Base-by-base conservation (phyloP, 345 rosid genomes). In the Carallia pectinifolia region DNA sequence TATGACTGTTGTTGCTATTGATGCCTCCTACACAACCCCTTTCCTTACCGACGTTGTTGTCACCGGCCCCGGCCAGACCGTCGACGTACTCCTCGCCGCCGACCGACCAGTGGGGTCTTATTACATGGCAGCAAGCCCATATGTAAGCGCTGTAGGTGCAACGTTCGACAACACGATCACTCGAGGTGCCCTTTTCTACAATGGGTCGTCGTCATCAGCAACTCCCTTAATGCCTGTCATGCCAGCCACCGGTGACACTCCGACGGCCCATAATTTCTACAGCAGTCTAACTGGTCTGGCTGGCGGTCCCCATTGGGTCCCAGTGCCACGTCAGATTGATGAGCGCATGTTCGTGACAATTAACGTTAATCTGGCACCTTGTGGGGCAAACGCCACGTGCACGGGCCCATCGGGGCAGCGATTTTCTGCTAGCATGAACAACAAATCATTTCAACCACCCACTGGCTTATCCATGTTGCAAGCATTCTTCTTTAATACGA, bases 1-100 rank as follows among this genome's bases (percentile, higher is more conserved):
- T 23, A 18, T 94, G 70, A 92, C 83, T 61, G 96, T 94, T 29
- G 97, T 92, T 6, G 92, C 82, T 6, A 71, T 81, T 0, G 98
- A 94, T 50, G 98, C 97, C 0, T 30, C 78, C 37, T 94, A 94
- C 82, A 87, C 90, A 16, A 52, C 68, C 0, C 98, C 93, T 4
- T 86, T 87, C 62, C 70, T 70, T 66, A 90, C 97, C 8, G 93
- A 88, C 36, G 79, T 94, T 3, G 81, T 94, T 7, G 72, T 72
- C 36, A 67, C 83, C 50, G 85, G 88, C 54, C 97, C 97, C 0
- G 98, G 98, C 13, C 95, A 92, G 74, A 88, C 97, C 1, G 71
- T 72, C 0, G 98, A 94, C 54, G 85, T 80, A 6, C 81, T 94
- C 17, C 84, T 90, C 70, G 48, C 68, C 5, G 83, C 95, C 18